These are phyloP conservation scores for Leptographium galeiforme DNA, from an alignment of 2,329 filamentous ascomycete genomes.

Conservation along the genomic window DNA sequence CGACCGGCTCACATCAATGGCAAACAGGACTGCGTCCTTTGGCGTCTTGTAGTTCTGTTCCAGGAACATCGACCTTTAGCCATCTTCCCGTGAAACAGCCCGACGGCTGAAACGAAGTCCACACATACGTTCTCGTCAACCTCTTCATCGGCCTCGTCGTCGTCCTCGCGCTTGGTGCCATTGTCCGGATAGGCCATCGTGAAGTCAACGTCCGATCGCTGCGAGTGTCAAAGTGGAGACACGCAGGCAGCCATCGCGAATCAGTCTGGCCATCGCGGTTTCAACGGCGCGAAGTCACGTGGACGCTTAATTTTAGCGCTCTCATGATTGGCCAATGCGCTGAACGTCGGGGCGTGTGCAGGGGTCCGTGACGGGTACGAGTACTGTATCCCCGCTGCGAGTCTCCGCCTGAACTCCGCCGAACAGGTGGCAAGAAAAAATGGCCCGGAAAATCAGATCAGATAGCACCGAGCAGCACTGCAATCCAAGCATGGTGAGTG, in stretches of 20 bases:
- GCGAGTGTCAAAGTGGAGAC: background rate
- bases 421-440: background rate
- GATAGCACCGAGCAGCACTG: background rate
- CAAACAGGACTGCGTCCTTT: conserved; percentile 97
- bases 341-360: background rate
- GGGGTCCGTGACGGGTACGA: background rate
- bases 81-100: background rate
- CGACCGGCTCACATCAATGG: conserved; percentile 78
- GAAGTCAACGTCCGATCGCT: background rate
- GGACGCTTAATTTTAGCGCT: background rate
- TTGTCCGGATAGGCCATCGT: conserved; percentile 22
- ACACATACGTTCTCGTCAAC: conserved; percentile 17
- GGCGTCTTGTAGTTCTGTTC: conserved; percentile 71
- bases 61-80: background rate
- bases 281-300: conserved; percentile 6
- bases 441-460: background rate
- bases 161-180: conserved; percentile 29
- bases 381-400: background rate
- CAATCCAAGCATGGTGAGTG: background rate
- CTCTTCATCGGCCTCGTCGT: conserved; percentile 59
- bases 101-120: background rate
- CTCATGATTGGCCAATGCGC: conserved; percentile 8
- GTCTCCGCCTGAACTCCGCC: conserved; percentile 5
- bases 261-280: background rate
- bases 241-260: conserved; percentile 7